Evolutionary conservation across 805 yeast genomes (phyloP), one percentile per base, ranked within the genome.

Genomic region (Teunomyces funiuensis): DNA sequence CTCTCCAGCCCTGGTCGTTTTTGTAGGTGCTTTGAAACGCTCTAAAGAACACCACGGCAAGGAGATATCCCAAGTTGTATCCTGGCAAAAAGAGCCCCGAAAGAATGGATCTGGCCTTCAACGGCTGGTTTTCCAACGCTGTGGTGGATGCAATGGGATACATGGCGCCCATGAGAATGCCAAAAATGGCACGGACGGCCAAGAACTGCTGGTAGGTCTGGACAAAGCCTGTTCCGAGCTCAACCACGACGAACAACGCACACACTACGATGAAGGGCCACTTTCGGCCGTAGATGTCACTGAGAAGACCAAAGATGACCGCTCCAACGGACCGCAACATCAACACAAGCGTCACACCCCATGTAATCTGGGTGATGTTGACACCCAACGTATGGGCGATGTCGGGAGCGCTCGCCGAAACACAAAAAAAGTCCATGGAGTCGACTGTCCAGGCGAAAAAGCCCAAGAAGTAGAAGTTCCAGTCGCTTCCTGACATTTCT

Each of bases 311-410:
- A 37, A 57, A 57, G 29, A 54, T 44, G 11, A 53, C 25, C 0
- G 61, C 60, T 3, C 61, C 61, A 6, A 57, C 57, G 4, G 58
- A 52, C 16, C 61, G 47, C 25, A 57, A 52, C 61, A 57, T 57
- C 20, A 57, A 47, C 36, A 57, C 60, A 42, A 57, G 47, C 1
- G 61, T 55, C 27, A 57, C 51, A 9, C 59, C 58, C 61, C 61
- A 57, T 3, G 59, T 47, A 18, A 57, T 48, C 27, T 55, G 47
- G 18, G 49, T 48, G 23, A 50, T 52, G 22, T 45, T 39, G 8
- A 37, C 44, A 1, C 40, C 50, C 10, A 55, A 45, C 2, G 54
- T 40, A 20, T 49, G 37, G 5, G 61, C 59, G 39, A 57, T 52
- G 15, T 41, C 47, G 5, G 47, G 10, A 1, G 51, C 52, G 38